Conservation (phyloP, 192 early-diverging fungal genomes). For the Backusella tuberculispora region DNA sequence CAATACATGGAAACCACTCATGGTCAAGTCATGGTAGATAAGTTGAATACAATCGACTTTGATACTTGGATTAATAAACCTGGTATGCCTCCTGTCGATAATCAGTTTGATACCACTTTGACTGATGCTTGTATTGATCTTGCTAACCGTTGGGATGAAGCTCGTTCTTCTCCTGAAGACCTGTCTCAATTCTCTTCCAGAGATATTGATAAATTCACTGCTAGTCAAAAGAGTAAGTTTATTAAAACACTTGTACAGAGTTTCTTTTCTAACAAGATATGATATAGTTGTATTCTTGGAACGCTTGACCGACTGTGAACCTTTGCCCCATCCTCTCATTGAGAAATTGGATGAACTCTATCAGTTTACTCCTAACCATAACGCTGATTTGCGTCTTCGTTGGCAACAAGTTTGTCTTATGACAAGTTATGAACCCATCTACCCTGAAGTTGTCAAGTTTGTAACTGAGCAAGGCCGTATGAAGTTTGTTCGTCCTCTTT, state of each 20-base stretch:
- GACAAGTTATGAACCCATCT: slow-evolving; percentile 76
- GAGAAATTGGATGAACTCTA: slow-evolving; percentile 75
- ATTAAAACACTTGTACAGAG: too few species aligned
- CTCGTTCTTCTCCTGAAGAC: slow-evolving; percentile 47
- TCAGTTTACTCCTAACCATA: slow-evolving; percentile 66
- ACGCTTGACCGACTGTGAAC: slow-evolving; percentile 63
- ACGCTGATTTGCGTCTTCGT: slow-evolving; percentile 86
- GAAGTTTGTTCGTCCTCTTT: slow-evolving; percentile 91
- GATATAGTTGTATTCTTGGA: slow-evolving; percentile 82
- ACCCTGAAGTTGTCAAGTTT: slow-evolving; percentile 77
- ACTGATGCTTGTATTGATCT: slow-evolving; percentile 79
- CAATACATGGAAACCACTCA: slow-evolving; percentile 71
- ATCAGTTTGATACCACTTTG: slow-evolving; percentile 87
- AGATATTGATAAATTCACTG: slow-evolving; percentile 72
- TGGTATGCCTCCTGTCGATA: slow-evolving; percentile 90
- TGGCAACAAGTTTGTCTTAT: slow-evolving; percentile 87
- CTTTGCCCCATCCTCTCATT: slow-evolving; percentile 65
- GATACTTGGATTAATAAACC: slow-evolving; percentile 85
- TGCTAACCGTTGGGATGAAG: slow-evolving; percentile 75
- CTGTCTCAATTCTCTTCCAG: slow-evolving; percentile 60
- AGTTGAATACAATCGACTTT: slow-evolving; percentile 87
- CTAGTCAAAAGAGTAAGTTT: slow-evolving; percentile 66
- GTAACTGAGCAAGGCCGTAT: slow-evolving; percentile 89
- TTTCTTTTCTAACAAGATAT: not conserved
- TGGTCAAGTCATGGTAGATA: slow-evolving; percentile 66